These are phyloP conservation scores for Salix koriyanagi DNA, from an alignment of 345 rosid genomes.

Conservation along the genomic window DNA sequence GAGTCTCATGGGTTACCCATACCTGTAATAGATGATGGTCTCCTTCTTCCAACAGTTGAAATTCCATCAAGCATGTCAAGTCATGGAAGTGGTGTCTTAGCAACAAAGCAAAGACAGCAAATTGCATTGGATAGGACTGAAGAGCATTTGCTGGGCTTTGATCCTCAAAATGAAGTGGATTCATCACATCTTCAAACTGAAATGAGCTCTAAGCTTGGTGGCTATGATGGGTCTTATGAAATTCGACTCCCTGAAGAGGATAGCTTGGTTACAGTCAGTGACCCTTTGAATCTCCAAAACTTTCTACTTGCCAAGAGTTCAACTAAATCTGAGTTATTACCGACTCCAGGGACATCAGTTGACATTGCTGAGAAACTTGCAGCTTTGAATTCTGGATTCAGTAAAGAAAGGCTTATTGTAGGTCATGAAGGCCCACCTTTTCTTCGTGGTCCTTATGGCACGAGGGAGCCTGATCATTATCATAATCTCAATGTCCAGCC, in stretches of 20 bases:
- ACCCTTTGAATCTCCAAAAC: slow-evolving; percentile 36
- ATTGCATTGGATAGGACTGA: slow-evolving; percentile 40
- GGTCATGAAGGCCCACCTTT: slow-evolving; percentile 53
- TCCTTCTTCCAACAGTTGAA: slow-evolving; percentile 28
- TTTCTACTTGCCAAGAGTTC: slow-evolving; percentile 34
- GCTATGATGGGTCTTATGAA: slow-evolving; percentile 26
- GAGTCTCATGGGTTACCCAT: slow-evolving; percentile 36
- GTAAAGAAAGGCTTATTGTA: slow-evolving; percentile 43
- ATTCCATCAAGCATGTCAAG: slow-evolving; percentile 31
- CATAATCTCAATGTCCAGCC: slow-evolving; percentile 36
- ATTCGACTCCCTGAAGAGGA: slow-evolving; percentile 54
- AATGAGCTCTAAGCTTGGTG: slow-evolving; percentile 37
- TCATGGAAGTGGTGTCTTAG: slow-evolving; percentile 23
- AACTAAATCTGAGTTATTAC: slow-evolving; percentile 43
- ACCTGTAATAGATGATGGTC: slow-evolving; percentile 25
- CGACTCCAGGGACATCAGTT: slow-evolving; percentile 34
- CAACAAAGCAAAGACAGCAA: slow-evolving; percentile 40
- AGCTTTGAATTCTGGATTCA: slow-evolving; percentile 51
- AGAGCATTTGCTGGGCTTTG: slow-evolving; percentile 40
- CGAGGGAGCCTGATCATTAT: slow-evolving; percentile 45
- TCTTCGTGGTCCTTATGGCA: slow-evolving; percentile 48
- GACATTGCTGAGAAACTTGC: slow-evolving; percentile 60
- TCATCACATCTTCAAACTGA: slow-evolving; percentile 39
- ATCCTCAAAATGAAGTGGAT: slow-evolving; percentile 39
- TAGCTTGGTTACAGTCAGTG: slow-evolving; percentile 33